Evolutionary conservation across 768 basidiomycete genomes (phyloP), one percentile per base, ranked within the genome.

Genomic region (Boletus rubescentipes): DNA sequence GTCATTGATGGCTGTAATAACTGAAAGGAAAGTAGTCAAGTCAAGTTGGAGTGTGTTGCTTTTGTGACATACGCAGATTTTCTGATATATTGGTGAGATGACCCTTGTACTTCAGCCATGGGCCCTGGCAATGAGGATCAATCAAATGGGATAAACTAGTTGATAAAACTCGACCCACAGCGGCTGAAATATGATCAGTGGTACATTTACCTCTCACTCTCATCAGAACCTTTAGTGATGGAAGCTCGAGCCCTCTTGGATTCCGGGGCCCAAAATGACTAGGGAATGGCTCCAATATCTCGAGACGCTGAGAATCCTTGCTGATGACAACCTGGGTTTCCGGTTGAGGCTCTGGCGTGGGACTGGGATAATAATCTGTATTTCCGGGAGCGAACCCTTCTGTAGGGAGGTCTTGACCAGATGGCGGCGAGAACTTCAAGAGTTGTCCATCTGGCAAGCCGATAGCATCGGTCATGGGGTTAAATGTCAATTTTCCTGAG

Each of bases 91-190:
- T 98, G 31, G 89, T 88, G 37, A 98, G 76, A 74, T 98, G 95
- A 0, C 92, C 97, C 70, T 98, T 98, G 77, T 96, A 99, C 76
- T 98, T 98, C 60, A 99, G 75, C 97, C 97, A 99, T 32, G 94
- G 92, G 3, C 97, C 97, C 89, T 91, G 64, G 21, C 51, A 40
- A 55, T 21, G 37, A 55, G 14, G 34, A 23, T 57, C 10, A 39
- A 26, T 55, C 38, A 54, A 39, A 34, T 26, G 46, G 32, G 51
- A 32, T 51, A 21, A 15, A 34, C 20, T 30, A 31, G 8, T 34
- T n/a, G 6, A 32, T 31, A 39, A 43, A 45, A 20, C 15, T 31
- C n/a, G 37, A 74, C 85, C 46, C 61, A 91, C 90, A 31, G 97
- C 97, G 36, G 97, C 97, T 32, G 91, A 94, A 53, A 98, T 99